These are phyloP conservation scores for Euphrasia arctica DNA, from an alignment of 305 asterid genomes.

Conservation along the genomic window DNA sequence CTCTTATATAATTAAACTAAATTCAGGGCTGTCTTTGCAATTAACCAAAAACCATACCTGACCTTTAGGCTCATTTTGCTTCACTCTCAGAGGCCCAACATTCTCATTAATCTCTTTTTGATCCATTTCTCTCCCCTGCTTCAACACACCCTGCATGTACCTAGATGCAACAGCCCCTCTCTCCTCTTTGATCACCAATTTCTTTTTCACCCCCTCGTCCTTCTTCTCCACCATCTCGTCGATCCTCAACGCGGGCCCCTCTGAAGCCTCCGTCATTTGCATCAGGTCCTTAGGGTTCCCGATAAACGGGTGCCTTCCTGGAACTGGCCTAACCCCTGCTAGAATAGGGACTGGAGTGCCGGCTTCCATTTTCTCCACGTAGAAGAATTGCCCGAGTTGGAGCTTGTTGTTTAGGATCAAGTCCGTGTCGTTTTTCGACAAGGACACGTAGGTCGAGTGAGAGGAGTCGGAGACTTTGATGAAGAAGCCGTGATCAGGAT, in stretches of 20 bases:
- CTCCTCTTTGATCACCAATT: constrained; percentile 79
- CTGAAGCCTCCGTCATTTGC: constrained; percentile 62
- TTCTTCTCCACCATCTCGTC: constrained; percentile 36
- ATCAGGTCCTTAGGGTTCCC: constrained; percentile 84
- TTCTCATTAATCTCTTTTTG: constrained; percentile 31
- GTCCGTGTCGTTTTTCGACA: constrained; percentile 61
- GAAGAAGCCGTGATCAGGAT: constrained; percentile 91
- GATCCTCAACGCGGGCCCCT: constrained; percentile 25
- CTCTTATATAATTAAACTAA: neutral
- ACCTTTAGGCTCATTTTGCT: constrained; percentile 50
- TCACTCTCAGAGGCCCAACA: constrained; percentile 36
- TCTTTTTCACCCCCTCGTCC: constrained; percentile 44
- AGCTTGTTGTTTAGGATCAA: constrained; percentile 75
- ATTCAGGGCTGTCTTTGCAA: neutral
- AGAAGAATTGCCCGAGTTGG: constrained; percentile 77
- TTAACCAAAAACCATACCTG: constrained; percentile 45
- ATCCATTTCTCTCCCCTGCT: constrained; percentile 44
- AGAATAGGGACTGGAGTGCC: constrained; percentile 77
- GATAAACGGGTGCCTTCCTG: constrained; percentile 76
- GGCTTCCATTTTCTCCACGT: constrained; percentile 65
- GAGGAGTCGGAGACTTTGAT: constrained; percentile 86
- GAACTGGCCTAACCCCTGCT: constrained; percentile 70
- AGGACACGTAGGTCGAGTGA: constrained; percentile 73
- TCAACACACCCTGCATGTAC: constrained; percentile 70
- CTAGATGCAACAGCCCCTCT: constrained; percentile 70